Evolutionary conservation across 2,329 filamentous ascomycete species (phyloP), one percentile per base, ranked within the genome.

Genomic region (Pseudocercospora pini-densiflorae): DNA sequence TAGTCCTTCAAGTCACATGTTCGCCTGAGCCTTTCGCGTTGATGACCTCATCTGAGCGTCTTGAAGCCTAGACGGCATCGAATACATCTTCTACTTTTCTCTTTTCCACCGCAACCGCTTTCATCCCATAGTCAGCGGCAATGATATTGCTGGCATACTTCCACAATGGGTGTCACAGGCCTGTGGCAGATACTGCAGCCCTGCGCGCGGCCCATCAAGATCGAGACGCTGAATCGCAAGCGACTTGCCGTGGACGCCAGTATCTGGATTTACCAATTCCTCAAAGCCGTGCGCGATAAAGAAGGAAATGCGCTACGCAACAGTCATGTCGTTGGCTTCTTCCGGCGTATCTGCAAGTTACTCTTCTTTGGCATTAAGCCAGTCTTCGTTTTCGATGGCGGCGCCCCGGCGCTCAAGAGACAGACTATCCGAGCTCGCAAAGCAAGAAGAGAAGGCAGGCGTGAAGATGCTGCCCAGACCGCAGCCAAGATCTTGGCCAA

Each of bases 181-280:
- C 92, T 99, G 71, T 99, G 95, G 95, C 94, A 92, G 70, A 93
- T 99, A 61, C 85, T 98, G 71, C 92, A 97, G 81, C 95, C 95
- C 54, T 97, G 93, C 77, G 95, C 95, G 57, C 91, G 95, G 43
- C 96, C 95, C 21, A 97, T 96, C 69, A 97, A 97, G 79, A 90
- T 99, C 74, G 94, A 96, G 74, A 97, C 94, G 14, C 89, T 99
- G 67, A 98, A 98, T 79, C 92, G 92, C 73, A 97, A 97, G 81
- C 93, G 95, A 16, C 90, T 99, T 59, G 96, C 95, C 55, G 93
- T 99, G 72, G 95, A 99, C 81, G 95, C 96, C 65, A 97, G 94
- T 12, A 99, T 99, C 78, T 99, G 95, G 95, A 98, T 99, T 74
- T 99, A 99, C 84, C 95, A 99, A 77, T 99, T 99, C 76, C 88